A percentile compares a stretch with the other conserved stretches of the same genome.
Evolutionary conservation across 192 early-diverging fungal genomes (phyloP).

Genomic region (Radiomyces spectabilis): DNA sequence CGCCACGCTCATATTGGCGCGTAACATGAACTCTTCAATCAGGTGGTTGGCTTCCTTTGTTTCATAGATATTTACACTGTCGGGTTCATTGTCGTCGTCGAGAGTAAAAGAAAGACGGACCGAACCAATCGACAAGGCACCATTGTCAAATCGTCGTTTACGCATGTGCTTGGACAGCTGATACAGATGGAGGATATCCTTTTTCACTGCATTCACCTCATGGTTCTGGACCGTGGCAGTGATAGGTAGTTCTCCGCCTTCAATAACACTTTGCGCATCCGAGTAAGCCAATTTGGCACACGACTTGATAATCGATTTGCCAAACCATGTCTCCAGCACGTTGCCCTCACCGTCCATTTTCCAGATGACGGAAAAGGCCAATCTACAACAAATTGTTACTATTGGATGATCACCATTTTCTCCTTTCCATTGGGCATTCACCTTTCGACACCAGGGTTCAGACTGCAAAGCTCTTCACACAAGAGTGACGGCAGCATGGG

Average conservation of each 20-base stretch:
- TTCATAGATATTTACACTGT: constrained; percentile 79
- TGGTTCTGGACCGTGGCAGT: constrained; percentile 5
- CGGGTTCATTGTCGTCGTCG: constrained; percentile 79
- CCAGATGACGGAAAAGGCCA: constrained; percentile 96
- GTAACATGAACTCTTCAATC: constrained; percentile 98
- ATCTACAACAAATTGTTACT: constrained; percentile 14
- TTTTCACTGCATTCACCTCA: constrained; percentile 4
- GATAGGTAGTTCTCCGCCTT: constrained; percentile 29
- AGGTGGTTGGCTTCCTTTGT: constrained; percentile 93
- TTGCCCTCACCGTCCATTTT: constrained; percentile 83
- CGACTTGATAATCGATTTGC: constrained; percentile 85
- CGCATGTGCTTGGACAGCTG: constrained; percentile 75
- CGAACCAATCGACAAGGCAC: constrained; percentile 88
- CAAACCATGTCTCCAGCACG: constrained; percentile 72
- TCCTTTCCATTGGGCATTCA: background rate
- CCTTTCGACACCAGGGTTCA: constrained; percentile 86
- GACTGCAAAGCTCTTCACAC: constrained; percentile 92
- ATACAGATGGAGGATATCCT: constrained; percentile 19
- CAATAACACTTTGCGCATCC: constrained; percentile 55
- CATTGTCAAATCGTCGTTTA: constrained; percentile 67
- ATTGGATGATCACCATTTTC: background rate
- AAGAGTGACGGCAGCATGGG: constrained; percentile 95
- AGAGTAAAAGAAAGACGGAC: constrained; percentile 89
- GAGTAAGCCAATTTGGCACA: constrained; percentile 93
- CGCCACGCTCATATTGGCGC: constrained; percentile 96